Percentiles rank a stretch among this genome's conserved stretches.
Conservation (phyloP, 164 flowering plant species). For the Vitis amurensis region DNA sequence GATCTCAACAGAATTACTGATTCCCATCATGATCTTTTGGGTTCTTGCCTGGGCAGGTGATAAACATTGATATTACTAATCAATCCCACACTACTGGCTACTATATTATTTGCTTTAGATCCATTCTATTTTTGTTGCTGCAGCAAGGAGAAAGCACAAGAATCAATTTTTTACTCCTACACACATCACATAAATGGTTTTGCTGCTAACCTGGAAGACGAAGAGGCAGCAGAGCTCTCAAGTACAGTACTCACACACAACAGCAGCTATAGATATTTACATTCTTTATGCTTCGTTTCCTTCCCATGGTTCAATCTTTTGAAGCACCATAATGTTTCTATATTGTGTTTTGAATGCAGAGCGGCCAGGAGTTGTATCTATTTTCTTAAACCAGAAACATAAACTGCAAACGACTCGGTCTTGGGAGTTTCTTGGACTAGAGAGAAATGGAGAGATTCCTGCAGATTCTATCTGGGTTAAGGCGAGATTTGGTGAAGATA, state of each 20-base stretch:
- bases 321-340: not conserved
- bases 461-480: constrained; percentile 18
- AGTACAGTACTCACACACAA: not conserved
- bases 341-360: constrained; percentile 10
- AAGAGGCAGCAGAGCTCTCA: constrained; percentile 25
- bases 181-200: constrained; percentile 40
- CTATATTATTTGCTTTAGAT: too few relatives aligned
- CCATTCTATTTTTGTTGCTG: too few relatives aligned
- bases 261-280: too few relatives aligned
- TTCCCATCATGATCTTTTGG: too few relatives aligned
- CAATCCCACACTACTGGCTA: too few relatives aligned
- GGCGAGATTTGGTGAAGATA: not conserved
- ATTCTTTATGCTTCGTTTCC: too few relatives aligned
- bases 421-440: constrained; percentile 34
- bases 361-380: constrained; percentile 35
- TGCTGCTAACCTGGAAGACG: constrained; percentile 37
- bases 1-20: too few relatives aligned
- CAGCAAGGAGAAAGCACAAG: constrained; percentile 22
- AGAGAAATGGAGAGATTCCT: constrained; percentile 13
- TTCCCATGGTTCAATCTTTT: too few relatives aligned
- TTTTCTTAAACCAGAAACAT: constrained; percentile 23
- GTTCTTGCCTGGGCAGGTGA: not conserved
- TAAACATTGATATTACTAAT: not conserved
- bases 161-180: constrained; percentile 37
- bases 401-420: constrained; percentile 38